Evolutionary conservation across 2,329 filamentous ascomycete species (phyloP), one percentile per base, ranked within the genome.

Genomic region (Stromatinia cepivora): DNA sequence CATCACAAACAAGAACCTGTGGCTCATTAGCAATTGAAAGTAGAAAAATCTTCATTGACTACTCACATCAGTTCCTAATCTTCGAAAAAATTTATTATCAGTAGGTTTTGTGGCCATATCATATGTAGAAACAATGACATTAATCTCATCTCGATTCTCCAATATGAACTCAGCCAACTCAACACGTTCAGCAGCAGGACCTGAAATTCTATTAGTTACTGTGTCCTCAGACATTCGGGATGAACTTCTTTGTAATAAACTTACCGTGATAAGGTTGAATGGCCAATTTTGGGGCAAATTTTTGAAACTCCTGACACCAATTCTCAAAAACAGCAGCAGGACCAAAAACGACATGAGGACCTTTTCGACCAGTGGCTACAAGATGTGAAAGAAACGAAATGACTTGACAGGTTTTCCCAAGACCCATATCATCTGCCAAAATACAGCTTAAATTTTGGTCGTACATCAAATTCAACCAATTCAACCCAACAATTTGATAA

Each of bases 321-420:
- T 99, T 99, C 77, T 97, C 94, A 76, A 97, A 86, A 0, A 94
- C 97, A 0, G 94, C 97, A 0, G 93, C 92, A 7, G 95, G 95
- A 1, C 98, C 95, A 39, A 99, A 89, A 50, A 99, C 87, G 48
- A 99, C 82, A 78, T 97, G 88, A 82, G 82, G 93, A 76, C 92
- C 93, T 82, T 77, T 87, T 77, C 82, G 84, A 72, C 81, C 87
- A 42, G 87, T 87, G 76, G 93, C 88, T 22, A 92, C 88, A 36
- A 99, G 83, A 75, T 97, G 90, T 22, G 93, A 91, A 58, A 99
- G 85, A 76, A 99, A 93, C 0, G 93, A 89, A 74, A 99, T 97
- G 71, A 98, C 93, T 77, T 99, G 94, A 75, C 93, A 97, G 0
- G 95, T 99, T 83, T 99, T 99, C 58, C 95, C 95, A 53, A 94